Conservation (phyloP, 2,329 filamentous ascomycete species). For the Phoma sp. region DNA sequence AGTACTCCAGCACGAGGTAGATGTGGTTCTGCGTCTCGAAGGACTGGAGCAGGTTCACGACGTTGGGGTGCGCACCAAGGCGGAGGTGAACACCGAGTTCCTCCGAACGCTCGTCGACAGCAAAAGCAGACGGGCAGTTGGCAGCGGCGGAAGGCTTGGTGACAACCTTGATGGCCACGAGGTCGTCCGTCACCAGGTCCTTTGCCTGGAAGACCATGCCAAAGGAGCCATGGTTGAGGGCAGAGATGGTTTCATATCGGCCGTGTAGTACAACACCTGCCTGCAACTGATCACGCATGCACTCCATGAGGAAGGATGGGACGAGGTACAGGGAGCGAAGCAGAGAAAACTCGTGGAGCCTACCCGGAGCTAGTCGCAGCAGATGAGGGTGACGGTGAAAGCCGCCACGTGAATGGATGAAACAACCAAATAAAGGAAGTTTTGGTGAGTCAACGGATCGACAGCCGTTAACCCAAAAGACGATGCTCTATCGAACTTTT, state of each 20-base stretch:
- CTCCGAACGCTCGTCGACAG: constrained; percentile 82
- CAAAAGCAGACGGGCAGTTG: constrained; percentile 67
- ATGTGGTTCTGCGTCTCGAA: constrained; percentile 92
- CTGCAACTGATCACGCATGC: constrained; percentile 82
- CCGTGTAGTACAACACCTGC: constrained; percentile 82
- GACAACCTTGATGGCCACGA: constrained; percentile 95
- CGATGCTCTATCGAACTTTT: constrained; percentile 50
- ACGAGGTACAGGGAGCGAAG: constrained; percentile 29
- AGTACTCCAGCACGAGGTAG: constrained; percentile 95
- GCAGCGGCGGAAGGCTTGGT: constrained; percentile 75
- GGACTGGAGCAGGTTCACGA: constrained; percentile 88
- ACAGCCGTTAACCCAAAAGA: constrained; percentile 43
- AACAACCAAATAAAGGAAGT: constrained; percentile 33
- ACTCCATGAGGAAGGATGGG: constrained; percentile 68
- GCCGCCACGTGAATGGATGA: constrained; percentile 29
- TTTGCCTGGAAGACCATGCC: constrained; percentile 96
- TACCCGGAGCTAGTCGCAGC: constrained; percentile 41
- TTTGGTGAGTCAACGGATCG: constrained; percentile 45
- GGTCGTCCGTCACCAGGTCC: constrained; percentile 76
- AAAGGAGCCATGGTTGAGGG: constrained; percentile 97
- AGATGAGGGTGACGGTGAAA: constrained; percentile 23
- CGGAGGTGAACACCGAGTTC: constrained; percentile 80
- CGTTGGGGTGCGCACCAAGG: constrained; percentile 82
- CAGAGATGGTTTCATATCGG: constrained; percentile 88
- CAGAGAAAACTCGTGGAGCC: constrained; percentile 45